These are phyloP conservation scores for Diaporthe ilicicola DNA, from an alignment of 2,329 filamentous ascomycete species.

Conservation along the genomic window DNA sequence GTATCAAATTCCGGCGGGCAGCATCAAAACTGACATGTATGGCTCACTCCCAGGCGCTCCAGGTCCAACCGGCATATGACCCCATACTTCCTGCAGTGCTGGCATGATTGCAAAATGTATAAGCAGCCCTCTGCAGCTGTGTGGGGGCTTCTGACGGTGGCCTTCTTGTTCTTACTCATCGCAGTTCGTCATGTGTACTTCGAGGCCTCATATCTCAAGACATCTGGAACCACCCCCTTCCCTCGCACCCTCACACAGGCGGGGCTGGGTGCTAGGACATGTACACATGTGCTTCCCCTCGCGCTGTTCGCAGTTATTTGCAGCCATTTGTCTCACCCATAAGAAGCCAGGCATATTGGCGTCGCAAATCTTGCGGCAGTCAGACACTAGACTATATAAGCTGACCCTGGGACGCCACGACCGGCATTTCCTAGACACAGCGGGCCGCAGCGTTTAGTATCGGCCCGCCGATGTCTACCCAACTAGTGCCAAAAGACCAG, in stretches of 20 bases:
- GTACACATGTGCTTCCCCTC: neutral
- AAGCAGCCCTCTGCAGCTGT: too few relatives aligned
- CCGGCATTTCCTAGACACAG: slow-evolving; percentile 3
- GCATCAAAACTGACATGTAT: neutral
- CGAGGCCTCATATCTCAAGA: neutral
- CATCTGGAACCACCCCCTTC: fast-evolving
- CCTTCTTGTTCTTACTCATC: neutral
- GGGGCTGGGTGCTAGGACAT: neutral
- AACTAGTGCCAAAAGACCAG: neutral
- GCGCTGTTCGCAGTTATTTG: neutral
- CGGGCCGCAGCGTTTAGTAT: slow-evolving; percentile 1
- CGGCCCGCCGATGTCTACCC: neutral
- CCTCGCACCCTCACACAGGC: too few relatives aligned
- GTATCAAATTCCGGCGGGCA: too few relatives aligned
- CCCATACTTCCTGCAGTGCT: neutral
- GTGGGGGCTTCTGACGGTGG: neutral
- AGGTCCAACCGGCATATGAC: too few relatives aligned
- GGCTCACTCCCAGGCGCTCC: neutral
- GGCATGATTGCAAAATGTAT: too few relatives aligned
- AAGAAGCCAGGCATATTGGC: neutral
- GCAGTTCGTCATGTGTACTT: neutral
- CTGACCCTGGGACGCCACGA: neutral
- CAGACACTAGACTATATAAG: neutral
- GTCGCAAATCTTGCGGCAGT: neutral
- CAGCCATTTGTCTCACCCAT: neutral